These are phyloP conservation scores for Neoboletus subvelutipes DNA, from an alignment of 768 basidiomycete species.

Conservation along the genomic window DNA sequence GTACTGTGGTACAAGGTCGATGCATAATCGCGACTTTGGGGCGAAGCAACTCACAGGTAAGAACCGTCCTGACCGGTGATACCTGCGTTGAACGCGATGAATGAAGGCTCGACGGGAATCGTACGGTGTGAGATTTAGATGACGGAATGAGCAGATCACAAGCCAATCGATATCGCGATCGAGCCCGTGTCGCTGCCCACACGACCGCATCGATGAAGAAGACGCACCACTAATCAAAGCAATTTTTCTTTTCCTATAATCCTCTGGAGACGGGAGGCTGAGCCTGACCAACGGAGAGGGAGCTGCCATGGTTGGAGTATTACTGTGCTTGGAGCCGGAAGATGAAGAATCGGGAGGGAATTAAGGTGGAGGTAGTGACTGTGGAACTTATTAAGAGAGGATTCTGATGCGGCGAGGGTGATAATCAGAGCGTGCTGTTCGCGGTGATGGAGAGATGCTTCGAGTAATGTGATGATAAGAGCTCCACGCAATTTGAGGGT, in stretches of 20 bases:
- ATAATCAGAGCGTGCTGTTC: not conserved
- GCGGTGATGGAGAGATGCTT: not conserved
- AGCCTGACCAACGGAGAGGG: constrained; percentile 45
- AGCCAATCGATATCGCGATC: not conserved
- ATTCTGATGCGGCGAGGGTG: constrained; percentile 2
- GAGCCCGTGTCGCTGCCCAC: not conserved
- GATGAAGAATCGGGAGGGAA: not conserved
- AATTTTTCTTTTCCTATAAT: constrained; percentile 89
- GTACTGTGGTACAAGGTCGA: constrained; percentile 47
- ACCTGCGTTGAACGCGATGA: constrained; percentile 46
- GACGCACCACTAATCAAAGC: constrained; percentile 84
- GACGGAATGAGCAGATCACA: constrained; percentile 1
- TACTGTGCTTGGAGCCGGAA: not conserved
- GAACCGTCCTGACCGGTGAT: constrained; percentile 97
- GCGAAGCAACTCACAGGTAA: constrained; percentile 66
- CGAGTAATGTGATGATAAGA: constrained; percentile 1
- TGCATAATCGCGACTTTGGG: not conserved
- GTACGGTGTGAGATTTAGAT: not conserved
- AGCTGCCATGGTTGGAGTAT: constrained; percentile 16
- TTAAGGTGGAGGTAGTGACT: not conserved
- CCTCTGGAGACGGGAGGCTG: constrained; percentile 68
- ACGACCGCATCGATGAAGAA: constrained; percentile 2
- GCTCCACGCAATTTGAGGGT: not conserved
- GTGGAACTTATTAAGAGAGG: not conserved
- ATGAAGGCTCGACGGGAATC: not conserved